These are phyloP conservation scores for Bipolaris sorokiniana DNA, from an alignment of 2,329 filamentous ascomycete genomes.

Conservation along the genomic window DNA sequence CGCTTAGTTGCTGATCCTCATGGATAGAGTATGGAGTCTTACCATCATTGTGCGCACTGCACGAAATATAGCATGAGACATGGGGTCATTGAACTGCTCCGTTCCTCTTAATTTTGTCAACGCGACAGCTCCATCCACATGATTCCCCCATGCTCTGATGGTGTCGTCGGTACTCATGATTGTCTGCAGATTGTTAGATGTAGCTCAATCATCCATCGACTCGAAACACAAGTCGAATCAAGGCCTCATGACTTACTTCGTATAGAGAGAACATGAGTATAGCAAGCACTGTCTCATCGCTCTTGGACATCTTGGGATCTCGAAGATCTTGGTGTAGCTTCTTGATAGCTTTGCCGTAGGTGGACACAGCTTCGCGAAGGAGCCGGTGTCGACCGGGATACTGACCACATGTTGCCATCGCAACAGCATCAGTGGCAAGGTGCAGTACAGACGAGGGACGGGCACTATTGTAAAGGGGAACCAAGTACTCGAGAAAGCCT, in stretches of 20 bases:
- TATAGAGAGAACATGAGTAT: conserved; percentile 52
- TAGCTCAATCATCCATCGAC: neutral
- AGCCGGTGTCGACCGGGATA: conserved; percentile 47
- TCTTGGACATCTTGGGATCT: conserved; percentile 43
- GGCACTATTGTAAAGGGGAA: conserved; percentile 47
- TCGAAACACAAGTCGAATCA: conserved; percentile 22
- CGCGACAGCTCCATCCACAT: conserved; percentile 51
- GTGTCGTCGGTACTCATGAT: conserved; percentile 49
- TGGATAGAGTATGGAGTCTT: neutral
- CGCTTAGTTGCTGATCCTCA: conserved; percentile 3
- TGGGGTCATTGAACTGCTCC: conserved; percentile 48
- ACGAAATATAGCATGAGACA: conserved; percentile 49
- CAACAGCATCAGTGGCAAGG: conserved; percentile 49
- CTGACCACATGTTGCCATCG: conserved; percentile 47
- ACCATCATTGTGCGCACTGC: conserved; percentile 52
- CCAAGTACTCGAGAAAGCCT: conserved; percentile 49
- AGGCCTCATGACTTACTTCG: conserved; percentile 44
- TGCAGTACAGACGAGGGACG: conserved; percentile 48
- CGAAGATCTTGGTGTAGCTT: conserved; percentile 47
- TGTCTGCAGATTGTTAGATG: conserved; percentile 38
- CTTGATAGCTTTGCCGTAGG: conserved; percentile 48
- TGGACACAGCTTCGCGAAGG: conserved; percentile 40
- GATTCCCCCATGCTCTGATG: conserved; percentile 48
- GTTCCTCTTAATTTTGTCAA: conserved; percentile 48
- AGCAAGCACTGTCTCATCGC: conserved; percentile 49